phyloP scores from a whole-genome alignment of 2,329 filamentous ascomycete species.

The Pyrenochaeta sp. region DNA sequence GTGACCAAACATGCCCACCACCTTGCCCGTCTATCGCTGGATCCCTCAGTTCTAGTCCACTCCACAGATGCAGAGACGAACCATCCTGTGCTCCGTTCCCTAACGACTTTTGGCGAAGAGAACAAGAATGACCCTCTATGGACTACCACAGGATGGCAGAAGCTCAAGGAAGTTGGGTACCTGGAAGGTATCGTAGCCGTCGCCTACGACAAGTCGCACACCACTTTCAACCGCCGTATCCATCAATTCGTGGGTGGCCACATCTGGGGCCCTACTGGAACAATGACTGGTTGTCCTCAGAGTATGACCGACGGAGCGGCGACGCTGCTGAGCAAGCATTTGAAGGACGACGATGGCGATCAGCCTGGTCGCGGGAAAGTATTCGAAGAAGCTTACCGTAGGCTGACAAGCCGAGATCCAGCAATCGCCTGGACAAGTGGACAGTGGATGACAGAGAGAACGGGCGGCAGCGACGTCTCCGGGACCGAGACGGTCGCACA shows the following conservation, averaged over 20 bases:
- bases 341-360: constrained; percentile 32
- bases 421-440: constrained; percentile 71
- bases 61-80: constrained; percentile 72
- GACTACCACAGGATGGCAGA: constrained; percentile 72
- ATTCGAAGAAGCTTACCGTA: constrained; percentile 62
- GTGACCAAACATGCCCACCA: constrained; percentile 28
- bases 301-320: constrained; percentile 72
- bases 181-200: constrained; percentile 67
- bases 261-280: constrained; percentile 67
- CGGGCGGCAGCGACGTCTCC: constrained; percentile 74
- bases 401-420: constrained; percentile 63
- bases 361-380: constrained; percentile 50
- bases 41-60: constrained; percentile 28
- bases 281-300: constrained; percentile 70
- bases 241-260: constrained; percentile 68
- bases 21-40: constrained; percentile 29
- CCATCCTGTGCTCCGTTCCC: constrained; percentile 67
- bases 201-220: constrained; percentile 65
- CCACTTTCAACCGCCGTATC: constrained; percentile 63
- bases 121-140: constrained; percentile 65
- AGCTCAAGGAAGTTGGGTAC: constrained; percentile 67
- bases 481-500: constrained; percentile 70
- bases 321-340: constrained; percentile 28
- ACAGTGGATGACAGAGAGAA: constrained; percentile 80
- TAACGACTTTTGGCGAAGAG: constrained; percentile 67